Percentiles rank a stretch among this genome's conserved stretches.
These are phyloP conservation scores for Picochlorum sp. DNA, from an alignment of 139 green algal genomes.

Conservation along the genomic window DNA sequence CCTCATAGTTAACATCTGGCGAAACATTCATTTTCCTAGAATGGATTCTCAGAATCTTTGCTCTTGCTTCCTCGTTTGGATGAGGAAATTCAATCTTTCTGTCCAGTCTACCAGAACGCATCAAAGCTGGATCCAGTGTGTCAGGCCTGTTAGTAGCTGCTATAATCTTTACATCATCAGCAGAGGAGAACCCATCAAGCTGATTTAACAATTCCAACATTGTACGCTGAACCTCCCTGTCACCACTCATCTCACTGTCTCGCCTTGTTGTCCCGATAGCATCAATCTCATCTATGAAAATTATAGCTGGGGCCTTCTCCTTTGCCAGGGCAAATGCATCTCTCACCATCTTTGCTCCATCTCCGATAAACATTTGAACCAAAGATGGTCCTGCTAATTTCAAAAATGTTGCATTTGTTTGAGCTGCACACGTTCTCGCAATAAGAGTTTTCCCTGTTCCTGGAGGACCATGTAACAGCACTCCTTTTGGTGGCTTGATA, in stretches of 20 bases:
- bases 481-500: conserved; percentile 90
- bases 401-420: conserved; percentile 98
- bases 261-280: conserved; percentile 93
- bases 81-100: conserved; percentile 99
- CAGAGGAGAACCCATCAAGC: conserved; percentile 84
- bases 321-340: conserved; percentile 97
- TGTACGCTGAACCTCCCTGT: conserved; percentile 93
- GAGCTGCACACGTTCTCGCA: conserved; percentile 80
- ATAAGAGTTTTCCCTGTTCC: conserved; percentile 96
- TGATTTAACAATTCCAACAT: conserved; percentile 99
- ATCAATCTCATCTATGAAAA: conserved; percentile 99
- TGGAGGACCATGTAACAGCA: conserved; percentile 83
- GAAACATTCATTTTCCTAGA: conserved; percentile 76
- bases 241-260: conserved; percentile 85
- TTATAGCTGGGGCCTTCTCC: conserved; percentile 96
- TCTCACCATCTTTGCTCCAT: conserved; percentile 96
- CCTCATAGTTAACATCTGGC: conserved; percentile 95
- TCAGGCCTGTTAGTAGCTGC: conserved; percentile 96
- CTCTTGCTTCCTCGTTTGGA: conserved; percentile 89
- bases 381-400: conserved; percentile 96
- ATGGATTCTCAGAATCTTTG: conserved; percentile 90
- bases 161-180: conserved; percentile 93
- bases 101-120: conserved; percentile 90
- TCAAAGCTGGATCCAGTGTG: conserved; percentile 95
- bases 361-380: conserved; percentile 99